Conservation (phyloP, 257 asterid genomes). For the Solanum okadae region DNA sequence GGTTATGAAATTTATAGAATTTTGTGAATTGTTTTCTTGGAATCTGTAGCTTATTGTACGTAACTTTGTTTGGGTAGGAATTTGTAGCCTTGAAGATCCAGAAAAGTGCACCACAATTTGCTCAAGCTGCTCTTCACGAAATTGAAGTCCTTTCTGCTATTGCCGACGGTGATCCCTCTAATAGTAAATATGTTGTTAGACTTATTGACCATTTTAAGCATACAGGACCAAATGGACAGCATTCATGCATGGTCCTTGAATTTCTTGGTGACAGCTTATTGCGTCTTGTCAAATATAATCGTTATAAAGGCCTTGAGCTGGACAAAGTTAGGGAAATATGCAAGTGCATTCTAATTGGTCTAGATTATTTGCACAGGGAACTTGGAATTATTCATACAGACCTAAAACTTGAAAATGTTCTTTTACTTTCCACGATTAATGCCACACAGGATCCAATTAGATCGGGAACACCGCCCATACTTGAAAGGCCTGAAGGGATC, state of each 20-base stretch:
- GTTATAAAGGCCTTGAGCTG: slow-evolving; percentile 73
- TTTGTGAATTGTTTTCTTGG: background rate
- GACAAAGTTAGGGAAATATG: slow-evolving; percentile 84
- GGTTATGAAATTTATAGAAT: background rate
- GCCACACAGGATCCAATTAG: slow-evolving; percentile 85
- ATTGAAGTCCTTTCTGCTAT: slow-evolving; percentile 80
- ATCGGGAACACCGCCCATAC: slow-evolving; percentile 68
- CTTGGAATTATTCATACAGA: slow-evolving; percentile 84
- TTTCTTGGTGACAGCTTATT: slow-evolving; percentile 95
- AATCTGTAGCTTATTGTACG: background rate
- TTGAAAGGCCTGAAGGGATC: slow-evolving; percentile 76
- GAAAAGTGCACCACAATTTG: slow-evolving; percentile 93
- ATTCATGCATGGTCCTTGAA: slow-evolving; percentile 92
- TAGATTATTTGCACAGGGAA: slow-evolving; percentile 78
- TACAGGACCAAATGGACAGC: slow-evolving; percentile 96
- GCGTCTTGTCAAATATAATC: slow-evolving; percentile 64
- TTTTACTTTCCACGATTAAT: slow-evolving; percentile 66
- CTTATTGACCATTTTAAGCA: slow-evolving; percentile 89
- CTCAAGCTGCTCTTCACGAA: slow-evolving; percentile 95
- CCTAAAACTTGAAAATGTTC: slow-evolving; percentile 93
- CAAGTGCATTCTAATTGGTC: slow-evolving; percentile 79
- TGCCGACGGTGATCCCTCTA: slow-evolving; percentile 65
- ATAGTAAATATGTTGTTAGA: slow-evolving; percentile 56
- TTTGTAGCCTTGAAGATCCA: slow-evolving; percentile 97
- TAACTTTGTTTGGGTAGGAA: slow-evolving; percentile 24